These are phyloP conservation scores for Forsythia suspensa DNA, from an alignment of 257 asterid genomes.

Conservation along the genomic window DNA sequence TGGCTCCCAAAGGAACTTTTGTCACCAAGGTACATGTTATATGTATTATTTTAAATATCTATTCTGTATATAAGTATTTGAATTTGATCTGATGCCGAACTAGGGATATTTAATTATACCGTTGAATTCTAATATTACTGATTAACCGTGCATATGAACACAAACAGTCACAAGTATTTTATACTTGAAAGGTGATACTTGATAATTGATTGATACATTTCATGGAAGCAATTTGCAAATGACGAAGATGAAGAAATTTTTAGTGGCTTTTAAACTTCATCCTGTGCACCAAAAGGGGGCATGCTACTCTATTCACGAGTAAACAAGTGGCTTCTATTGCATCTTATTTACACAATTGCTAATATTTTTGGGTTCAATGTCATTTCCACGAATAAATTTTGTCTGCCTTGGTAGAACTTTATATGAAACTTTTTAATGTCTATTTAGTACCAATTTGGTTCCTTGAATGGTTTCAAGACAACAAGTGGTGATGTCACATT, in stretches of 20 bases:
- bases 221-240: too few species aligned
- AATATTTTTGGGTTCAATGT: background rate
- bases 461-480: background rate
- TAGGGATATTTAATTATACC: too few species aligned
- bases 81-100: background rate
- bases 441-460: background rate
- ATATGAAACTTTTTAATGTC: background rate
- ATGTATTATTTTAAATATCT: background rate
- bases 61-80: background rate
- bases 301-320: background rate
- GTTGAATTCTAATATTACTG: background rate
- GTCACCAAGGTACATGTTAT: slow-evolving; percentile 64
- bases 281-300: too few species aligned
- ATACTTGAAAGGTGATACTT: too few species aligned
- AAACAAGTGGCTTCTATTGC: background rate
- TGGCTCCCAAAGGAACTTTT: slow-evolving; percentile 88
- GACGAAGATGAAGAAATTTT: too few species aligned
- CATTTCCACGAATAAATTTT: background rate
- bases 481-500: background rate
- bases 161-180: too few species aligned
- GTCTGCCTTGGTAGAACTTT: background rate
- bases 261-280: too few species aligned
- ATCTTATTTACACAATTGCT: background rate
- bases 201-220: too few species aligned
- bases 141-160: background rate